Conservation (phyloP, 75 land plant species). For the Cupressus sempervirens region DNA sequence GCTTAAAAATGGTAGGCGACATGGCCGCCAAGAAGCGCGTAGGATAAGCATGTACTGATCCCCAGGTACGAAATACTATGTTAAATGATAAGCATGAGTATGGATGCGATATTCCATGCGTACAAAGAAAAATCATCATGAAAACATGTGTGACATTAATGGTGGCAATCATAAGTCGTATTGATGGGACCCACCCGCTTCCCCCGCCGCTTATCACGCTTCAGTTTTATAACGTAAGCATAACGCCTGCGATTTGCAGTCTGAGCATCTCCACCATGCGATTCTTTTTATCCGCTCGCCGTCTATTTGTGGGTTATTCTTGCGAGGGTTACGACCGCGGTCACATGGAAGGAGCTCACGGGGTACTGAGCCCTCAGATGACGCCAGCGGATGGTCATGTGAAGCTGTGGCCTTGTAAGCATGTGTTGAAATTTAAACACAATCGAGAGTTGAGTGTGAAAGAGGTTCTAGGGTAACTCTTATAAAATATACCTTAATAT, state of each 20-base stretch:
- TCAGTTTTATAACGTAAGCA: not conserved
- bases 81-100: not conserved
- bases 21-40: not conserved
- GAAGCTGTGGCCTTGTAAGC: no score
- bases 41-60: not conserved
- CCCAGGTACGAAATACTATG: not conserved
- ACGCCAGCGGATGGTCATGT: no score
- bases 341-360: not conserved
- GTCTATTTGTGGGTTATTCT: not conserved
- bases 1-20: not conserved
- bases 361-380: no score
- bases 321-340: not conserved
- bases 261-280: not conserved
- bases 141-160: slow-evolving; percentile 2
- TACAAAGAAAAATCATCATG: slow-evolving; percentile 2
- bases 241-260: not conserved
- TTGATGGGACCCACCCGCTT: not conserved
- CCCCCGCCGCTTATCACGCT: not conserved
- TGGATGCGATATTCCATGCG: not conserved
- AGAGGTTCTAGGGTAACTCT: no score
- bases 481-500: no score
- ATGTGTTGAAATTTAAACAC: no score
- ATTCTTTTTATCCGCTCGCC: not conserved
- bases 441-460: no score
- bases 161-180: slow-evolving; percentile 8